Evolutionary conservation across 345 rosid genomes (phyloP).

Genomic region (Corchorus olitorius): DNA sequence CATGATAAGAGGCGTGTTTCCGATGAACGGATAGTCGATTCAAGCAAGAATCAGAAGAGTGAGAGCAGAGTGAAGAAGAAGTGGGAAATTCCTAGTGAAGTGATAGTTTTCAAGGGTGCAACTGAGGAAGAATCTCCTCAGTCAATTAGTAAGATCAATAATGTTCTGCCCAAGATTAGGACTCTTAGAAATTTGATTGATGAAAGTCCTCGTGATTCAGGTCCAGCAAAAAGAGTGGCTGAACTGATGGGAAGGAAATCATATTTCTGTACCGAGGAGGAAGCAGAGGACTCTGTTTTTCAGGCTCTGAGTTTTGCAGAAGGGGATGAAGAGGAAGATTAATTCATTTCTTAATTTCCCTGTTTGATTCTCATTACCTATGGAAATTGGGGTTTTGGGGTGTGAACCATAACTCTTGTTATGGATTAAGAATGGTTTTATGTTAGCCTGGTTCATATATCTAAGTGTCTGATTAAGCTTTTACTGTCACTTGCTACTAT

Average conservation of each 20-base stretch:
- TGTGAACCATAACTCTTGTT: conserved; percentile 30
- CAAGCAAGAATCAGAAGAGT: conserved; percentile 29
- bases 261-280: conserved; percentile 38
- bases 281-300: conserved; percentile 35
- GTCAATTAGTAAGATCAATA: conserved; percentile 26
- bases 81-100: conserved; percentile 86
- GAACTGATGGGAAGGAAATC: conserved; percentile 70
- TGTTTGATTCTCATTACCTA: not conserved
- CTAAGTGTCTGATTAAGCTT: not conserved
- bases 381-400: not conserved
- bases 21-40: conserved; percentile 27
- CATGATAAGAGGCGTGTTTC: conserved; percentile 70
- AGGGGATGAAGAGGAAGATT: conserved; percentile 29
- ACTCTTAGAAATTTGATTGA: conserved; percentile 46
- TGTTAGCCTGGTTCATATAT: conserved; percentile 3
- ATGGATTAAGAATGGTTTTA: conserved; percentile 15
- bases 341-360: not conserved
- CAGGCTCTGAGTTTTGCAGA: conserved; percentile 52
- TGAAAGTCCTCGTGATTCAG: conserved; percentile 89
- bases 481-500: not conserved
- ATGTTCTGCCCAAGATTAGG: conserved; percentile 71
- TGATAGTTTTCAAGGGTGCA: conserved; percentile 39
- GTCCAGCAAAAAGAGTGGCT: conserved; percentile 84
- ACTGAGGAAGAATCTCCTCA: conserved; percentile 39
- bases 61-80: conserved; percentile 76